Evolutionary conservation across 805 yeast genomes (phyloP).

Genomic region (Lachancea fermentati): DNA sequence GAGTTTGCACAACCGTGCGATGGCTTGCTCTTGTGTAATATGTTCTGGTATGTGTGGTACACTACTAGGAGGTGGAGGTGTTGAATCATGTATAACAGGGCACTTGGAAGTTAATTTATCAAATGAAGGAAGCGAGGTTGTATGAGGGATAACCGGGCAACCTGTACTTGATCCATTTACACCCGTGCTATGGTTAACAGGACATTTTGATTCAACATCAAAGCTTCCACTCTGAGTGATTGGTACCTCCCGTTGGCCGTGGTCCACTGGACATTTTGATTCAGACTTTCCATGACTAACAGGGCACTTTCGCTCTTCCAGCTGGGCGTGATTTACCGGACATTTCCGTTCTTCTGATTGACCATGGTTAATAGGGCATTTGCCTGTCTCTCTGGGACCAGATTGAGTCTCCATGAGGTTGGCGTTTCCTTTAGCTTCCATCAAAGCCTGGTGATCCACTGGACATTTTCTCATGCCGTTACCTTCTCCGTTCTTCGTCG

Average conservation of each 20-base stretch:
- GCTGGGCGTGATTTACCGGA: background rate
- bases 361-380: conserved; percentile 11
- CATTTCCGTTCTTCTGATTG: background rate
- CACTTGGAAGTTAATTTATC: conserved; percentile 24
- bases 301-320: conserved; percentile 1
- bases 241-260: background rate
- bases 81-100: conserved; percentile 22
- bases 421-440: conserved; percentile 7
- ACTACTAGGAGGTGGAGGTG: conserved; percentile 12
- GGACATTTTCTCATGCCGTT: conserved; percentile 11
- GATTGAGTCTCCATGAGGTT: too few relatives aligned
- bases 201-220: background rate
- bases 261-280: conserved; percentile 17
- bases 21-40: conserved; percentile 19
- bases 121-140: conserved; percentile 21
- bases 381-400: background rate
- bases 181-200: background rate
- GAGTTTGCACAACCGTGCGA: conserved; percentile 32
- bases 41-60: conserved; percentile 1
- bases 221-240: background rate
- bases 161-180: background rate
- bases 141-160: conserved; percentile 1
- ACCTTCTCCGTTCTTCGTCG: background rate
- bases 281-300: background rate
- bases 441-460: conserved; percentile 20